Evolutionary conservation across 306 rosid species (phyloP).

Genomic region (Clitoria ternatea): DNA sequence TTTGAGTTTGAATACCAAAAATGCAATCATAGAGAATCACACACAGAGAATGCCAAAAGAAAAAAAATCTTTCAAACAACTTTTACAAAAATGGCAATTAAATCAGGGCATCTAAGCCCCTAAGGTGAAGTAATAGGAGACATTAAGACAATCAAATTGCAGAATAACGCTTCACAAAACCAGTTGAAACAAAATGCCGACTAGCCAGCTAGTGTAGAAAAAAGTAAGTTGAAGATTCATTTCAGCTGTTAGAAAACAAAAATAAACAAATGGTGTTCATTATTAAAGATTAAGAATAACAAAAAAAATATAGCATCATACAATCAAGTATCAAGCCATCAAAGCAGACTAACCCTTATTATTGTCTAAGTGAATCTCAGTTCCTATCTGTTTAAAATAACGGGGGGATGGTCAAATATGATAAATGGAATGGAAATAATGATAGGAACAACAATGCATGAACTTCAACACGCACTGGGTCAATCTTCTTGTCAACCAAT

Average conservation of each 20-base stretch:
- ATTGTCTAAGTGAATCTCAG: neutral
- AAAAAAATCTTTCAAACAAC: conserved; percentile 11
- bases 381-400: neutral
- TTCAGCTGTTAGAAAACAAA: neutral
- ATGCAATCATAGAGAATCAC: neutral
- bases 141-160: neutral
- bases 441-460: neutral
- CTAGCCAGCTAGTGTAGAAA: neutral
- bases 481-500: neutral
- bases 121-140: conserved; percentile 13
- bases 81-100: conserved; percentile 5
- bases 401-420: neutral
- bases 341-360: conserved; percentile 1
- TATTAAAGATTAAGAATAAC: neutral
- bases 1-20: neutral
- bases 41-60: neutral
- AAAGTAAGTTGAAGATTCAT: neutral
- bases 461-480: neutral
- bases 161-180: neutral
- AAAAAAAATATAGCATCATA: neutral
- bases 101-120: neutral
- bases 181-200: conserved; percentile 1
- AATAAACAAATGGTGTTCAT: neutral
- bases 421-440: neutral
- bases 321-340: neutral